Evolutionary conservation across 805 yeast species (phyloP), one percentile per base, ranked within the genome.

Genomic region (Lachancea mirantina): DNA sequence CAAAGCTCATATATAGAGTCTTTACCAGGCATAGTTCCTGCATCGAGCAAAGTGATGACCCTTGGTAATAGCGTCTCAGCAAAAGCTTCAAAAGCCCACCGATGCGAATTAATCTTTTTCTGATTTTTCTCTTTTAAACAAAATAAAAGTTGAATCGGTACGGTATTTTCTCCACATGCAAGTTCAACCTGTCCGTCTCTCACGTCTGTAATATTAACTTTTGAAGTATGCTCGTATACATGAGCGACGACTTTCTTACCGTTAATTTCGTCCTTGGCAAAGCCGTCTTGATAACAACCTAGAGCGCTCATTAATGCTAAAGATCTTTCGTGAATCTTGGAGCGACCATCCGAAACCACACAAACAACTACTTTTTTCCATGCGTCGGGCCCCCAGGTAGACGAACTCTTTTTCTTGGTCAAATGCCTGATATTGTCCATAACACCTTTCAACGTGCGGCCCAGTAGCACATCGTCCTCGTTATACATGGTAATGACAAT

Each of bases 31-130:
- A 79, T 80, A 1, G 98, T 89, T 49, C 98, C 98, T 14, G 95
- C 95, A 61, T 92, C 97, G 33, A 92, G 64, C 34, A 89, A 64
- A 40, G 84, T 78, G 17, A 92, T 82, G 16, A 87, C 81, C 32
- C 76, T 77, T 3, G 98, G 97, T 32, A 81, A 69, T 34, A 89
- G 61, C 19, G 81, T 67, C 20, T 88, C 83, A 9, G 87, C 84
- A 63, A 89, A 84, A 2, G 95, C 94, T 57, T 89, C 92, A 60
- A 89, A 78, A 19, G 94, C 87, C 98, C 98, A 89, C 47, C 96
- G 72, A 61, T 89, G 98, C 3, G 96, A 85, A 58, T 89, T 89
- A 56, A 89, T 89, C 52, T 89, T 89, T 53, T 82, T 78, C 45
- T 81, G 76, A 57, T 89, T 89, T 50, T 78, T 76, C 51, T 89